Base-by-base conservation (phyloP, 108 stramenopile genomes). In the Parmales sp. region DNA sequence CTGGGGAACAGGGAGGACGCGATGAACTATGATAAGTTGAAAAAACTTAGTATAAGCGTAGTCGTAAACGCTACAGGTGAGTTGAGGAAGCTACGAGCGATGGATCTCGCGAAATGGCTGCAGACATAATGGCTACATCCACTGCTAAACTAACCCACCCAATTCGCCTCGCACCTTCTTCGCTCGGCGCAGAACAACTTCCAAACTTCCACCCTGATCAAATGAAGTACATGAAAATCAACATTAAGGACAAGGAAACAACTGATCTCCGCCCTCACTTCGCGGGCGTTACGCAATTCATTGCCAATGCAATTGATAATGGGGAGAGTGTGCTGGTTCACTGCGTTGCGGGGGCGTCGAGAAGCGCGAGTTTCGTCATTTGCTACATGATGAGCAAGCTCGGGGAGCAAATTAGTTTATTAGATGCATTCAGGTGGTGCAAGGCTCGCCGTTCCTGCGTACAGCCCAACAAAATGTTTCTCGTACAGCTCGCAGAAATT, bases 341-440 rank as follows among this genome's bases (percentile, higher is more conserved):
- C 44, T 66, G 66, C 25, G 38, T 66, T 28, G 66, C 66, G 5
- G 66, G 66, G 1, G 41, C 41, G 20, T 31, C 28, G 7, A 6
- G 66, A 44, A 45, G 44, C 44, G 66, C 34, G 7, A 66, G 45
- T 7, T 29, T 44, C n/a, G 66, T 66, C 20, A 6, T 66, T n/a
- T 43, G 45, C 3, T 66, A 44, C 18, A 28, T 66, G 39, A 43
- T 66, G 66, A 16, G 41, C n/a, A 18, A 29, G 16, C 6, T 45
- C 26, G 44, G 66, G 6, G 26, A 29, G 43, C 9, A 23, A 26
- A 19, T 66, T 11, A 16, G 18, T 11, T 34, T 60, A 34, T 13
- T 13, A 34, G 54, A 60, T 34, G 54, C 54, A 4, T 60, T 60
- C 26, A 34, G 36, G 13, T 60, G 29, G 31, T 28, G 29, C n/a